Evolutionary conservation across 495 filamentous ascomycete genomes (phyloP), one percentile per base, ranked within the genome.

Genomic region (Astrocystis sublimbata): DNA sequence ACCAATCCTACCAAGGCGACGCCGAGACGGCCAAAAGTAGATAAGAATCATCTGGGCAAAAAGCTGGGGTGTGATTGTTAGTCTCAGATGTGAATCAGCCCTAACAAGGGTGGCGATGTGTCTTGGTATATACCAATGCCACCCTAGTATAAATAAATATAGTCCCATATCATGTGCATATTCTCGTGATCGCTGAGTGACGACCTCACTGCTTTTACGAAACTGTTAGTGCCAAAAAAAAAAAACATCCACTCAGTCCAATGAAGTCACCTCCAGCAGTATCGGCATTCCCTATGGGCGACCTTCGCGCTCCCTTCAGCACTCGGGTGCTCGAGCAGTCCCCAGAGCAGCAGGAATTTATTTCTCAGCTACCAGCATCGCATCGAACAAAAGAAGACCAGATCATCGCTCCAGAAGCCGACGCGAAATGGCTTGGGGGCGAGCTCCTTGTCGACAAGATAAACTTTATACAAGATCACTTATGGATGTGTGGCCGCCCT

Each of bases 401-500:
- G 15, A 68, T 74, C 13, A 28, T 61, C 21, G 51, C 65, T 12
- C 71, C 71, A 2, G 12, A 54, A 12, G 46, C 61, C 12, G 60
- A 65, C 7, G 17, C 62, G 12, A 50, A 53, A 0, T 74, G 72
- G 40, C 63, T 74, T 2, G 26, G 31, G 6, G 31, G 12, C 40
- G 75, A 78, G 53, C 68, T 76, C 8, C 43, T 66, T 43, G 70
- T 75, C 41, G 21, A 63, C 9, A 70, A 64, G 36, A 64, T 83
- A 17, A 75, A 78, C 36, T 43, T 64, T 7, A 63, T 78, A 7
- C 63, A 75, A 43, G 55, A 67, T 30, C 75, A 69, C 51, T 73
- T 85, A 19, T 83, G 83, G 83, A 40, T 84, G 1, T 79, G 72
- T 31, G 80, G 83, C 6, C 71, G 72, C 3, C 80, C 81, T 13